Conservation (phyloP, 352 stramenopile species). For the Phytophthora citricola region DNA sequence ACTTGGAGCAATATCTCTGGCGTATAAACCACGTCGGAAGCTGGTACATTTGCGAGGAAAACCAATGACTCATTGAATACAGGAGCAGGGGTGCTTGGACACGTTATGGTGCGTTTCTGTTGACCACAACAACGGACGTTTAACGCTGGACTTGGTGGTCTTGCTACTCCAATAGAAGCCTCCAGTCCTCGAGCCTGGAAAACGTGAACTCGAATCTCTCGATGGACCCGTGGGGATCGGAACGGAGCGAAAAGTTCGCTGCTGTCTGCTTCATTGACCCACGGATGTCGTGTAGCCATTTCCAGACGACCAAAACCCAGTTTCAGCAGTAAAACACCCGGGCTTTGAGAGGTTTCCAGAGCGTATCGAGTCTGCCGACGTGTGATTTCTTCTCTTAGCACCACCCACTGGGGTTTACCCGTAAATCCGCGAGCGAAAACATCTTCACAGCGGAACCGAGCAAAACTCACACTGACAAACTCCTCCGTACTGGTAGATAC, state of each 20-base stretch:
- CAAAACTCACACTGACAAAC: slow-evolving; percentile 66
- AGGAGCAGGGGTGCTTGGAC: slow-evolving; percentile 71
- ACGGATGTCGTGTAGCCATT: slow-evolving; percentile 59
- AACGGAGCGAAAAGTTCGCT: slow-evolving; percentile 52
- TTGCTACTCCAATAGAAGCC: slow-evolving; percentile 51
- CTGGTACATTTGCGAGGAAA: slow-evolving; percentile 54
- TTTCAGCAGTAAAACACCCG: slow-evolving; percentile 58
- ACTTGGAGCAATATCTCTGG: slow-evolving; percentile 81
- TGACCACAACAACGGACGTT: slow-evolving; percentile 78
- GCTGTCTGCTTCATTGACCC: slow-evolving; percentile 44
- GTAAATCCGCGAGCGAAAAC: slow-evolving; percentile 55
- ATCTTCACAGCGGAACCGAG: slow-evolving; percentile 47
- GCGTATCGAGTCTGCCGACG: slow-evolving; percentile 65
- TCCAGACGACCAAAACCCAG: slow-evolving; percentile 77
- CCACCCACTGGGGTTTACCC: slow-evolving; percentile 58
- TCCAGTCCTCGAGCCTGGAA: slow-evolving; percentile 81
- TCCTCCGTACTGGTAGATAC: slow-evolving; percentile 49
- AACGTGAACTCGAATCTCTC: slow-evolving; percentile 81
- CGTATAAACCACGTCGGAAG: slow-evolving; percentile 61
- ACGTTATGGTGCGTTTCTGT: slow-evolving; percentile 50
- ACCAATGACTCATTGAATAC: slow-evolving; percentile 86
- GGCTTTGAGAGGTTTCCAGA: slow-evolving; percentile 56
- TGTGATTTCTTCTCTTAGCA: slow-evolving; percentile 63
- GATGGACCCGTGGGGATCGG: slow-evolving; percentile 53
- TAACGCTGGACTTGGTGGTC: slow-evolving; percentile 76